These are phyloP conservation scores for Umbelopsis isabellina DNA, from an alignment of 192 early-diverging fungal species.

Conservation along the genomic window DNA sequence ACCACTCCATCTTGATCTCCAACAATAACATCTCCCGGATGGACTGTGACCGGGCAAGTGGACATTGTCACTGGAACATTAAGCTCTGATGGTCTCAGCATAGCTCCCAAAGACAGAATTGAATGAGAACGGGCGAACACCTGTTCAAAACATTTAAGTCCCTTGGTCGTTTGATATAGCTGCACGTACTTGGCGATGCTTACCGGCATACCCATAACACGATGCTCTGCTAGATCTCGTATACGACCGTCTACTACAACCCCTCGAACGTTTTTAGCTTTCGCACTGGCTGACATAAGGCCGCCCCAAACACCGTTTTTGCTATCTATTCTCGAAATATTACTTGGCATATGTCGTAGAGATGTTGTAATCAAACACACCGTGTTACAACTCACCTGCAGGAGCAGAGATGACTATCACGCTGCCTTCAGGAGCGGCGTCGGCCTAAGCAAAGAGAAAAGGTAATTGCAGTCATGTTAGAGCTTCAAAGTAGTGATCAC, in stretches of 20 bases:
- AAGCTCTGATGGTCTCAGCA: conserved; percentile 48
- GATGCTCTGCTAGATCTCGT: conserved; percentile 58
- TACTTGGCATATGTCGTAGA: background rate
- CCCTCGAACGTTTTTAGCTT: conserved; percentile 46
- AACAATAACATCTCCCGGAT: conserved; percentile 58
- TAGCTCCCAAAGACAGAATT: conserved; percentile 49
- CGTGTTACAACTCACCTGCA: conserved; percentile 27
- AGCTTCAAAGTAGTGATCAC: background rate
- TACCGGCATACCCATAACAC: conserved; percentile 53
- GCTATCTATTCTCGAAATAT: conserved; percentile 24
- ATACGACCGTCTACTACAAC: conserved; percentile 58
- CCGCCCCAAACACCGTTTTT: conserved; percentile 65
- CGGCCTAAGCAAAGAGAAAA: conserved; percentile 38
- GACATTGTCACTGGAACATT: conserved; percentile 51
- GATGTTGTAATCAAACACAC: background rate
- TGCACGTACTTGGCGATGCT: background rate
- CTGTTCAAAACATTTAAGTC: conserved; percentile 30
- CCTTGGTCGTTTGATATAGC: background rate
- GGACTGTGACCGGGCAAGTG: conserved; percentile 47
- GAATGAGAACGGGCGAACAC: conserved; percentile 58
- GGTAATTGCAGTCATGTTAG: background rate
- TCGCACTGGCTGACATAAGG: conserved; percentile 59
- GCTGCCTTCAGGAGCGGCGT: conserved; percentile 47
- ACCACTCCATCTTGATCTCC: conserved; percentile 61
- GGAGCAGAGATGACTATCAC: conserved; percentile 60